phyloP scores from a whole-genome alignment of 1,139 yeast genomes.

The Ogataea hybrid region DNA sequence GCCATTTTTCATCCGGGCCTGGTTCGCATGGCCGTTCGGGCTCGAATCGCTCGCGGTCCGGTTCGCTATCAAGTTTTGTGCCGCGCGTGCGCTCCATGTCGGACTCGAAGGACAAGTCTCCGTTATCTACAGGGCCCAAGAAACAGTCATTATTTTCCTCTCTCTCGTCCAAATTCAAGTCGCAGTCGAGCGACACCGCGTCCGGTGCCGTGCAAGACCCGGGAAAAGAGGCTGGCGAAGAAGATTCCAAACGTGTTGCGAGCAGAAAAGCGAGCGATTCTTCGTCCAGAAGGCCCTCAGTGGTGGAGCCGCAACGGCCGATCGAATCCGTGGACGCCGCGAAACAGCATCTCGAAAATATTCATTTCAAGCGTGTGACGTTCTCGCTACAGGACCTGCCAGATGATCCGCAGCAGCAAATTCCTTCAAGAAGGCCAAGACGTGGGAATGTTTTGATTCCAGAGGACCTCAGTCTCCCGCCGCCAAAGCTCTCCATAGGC shows the following conservation, averaged over 20 bases:
- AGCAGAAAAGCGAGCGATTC: neutral
- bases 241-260: constrained; percentile 1
- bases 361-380: constrained; percentile 61
- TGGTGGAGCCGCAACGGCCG: neutral
- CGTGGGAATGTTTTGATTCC: constrained; percentile 79
- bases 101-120: constrained; percentile 16
- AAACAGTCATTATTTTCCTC: constrained; percentile 25
- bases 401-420: constrained; percentile 91
- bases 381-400: constrained; percentile 70
- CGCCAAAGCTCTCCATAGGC: constrained; percentile 64
- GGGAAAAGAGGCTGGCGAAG: neutral
- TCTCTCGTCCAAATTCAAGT: constrained; percentile 52
- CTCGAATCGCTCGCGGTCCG: constrained; percentile 14
- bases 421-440: constrained; percentile 81
- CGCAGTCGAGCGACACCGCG: constrained; percentile 14
- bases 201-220: neutral
- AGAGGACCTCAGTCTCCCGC: constrained; percentile 62
- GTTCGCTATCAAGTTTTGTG: constrained; percentile 14
- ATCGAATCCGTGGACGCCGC: constrained; percentile 2
- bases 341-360: constrained; percentile 20
- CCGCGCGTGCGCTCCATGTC: constrained; percentile 13
- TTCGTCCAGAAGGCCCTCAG: constrained; percentile 1
- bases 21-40: constrained; percentile 4
- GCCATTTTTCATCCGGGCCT: neutral
- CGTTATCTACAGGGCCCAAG: constrained; percentile 6